Conservation (phyloP, 257 asterid genomes). For the Salvia hispanica region DNA sequence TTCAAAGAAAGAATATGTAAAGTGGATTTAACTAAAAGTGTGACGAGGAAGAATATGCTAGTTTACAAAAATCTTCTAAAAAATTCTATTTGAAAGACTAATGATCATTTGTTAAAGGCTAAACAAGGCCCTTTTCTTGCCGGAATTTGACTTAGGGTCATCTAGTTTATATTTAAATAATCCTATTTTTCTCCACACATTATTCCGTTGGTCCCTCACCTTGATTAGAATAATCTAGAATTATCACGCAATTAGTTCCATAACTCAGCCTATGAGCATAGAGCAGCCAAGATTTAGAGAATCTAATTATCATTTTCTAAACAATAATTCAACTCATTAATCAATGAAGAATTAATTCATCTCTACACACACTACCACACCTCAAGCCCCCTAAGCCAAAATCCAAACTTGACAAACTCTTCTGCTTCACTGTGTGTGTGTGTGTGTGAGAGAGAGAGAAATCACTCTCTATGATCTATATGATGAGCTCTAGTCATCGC, state of each 20-base stretch:
- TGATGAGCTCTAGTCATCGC: conserved; percentile 25
- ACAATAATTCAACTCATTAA: too few relatives aligned
- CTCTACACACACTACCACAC: background rate
- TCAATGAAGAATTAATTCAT: too few relatives aligned
- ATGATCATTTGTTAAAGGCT: too few relatives aligned
- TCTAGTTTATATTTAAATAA: conserved; percentile 29
- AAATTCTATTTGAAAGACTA: too few relatives aligned
- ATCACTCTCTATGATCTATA: conserved; percentile 20
- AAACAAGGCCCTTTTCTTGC: too few relatives aligned
- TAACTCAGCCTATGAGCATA: background rate
- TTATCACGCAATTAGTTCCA: conserved; percentile 23
- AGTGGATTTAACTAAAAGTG: too few relatives aligned
- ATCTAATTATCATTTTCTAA: conserved; percentile 17
- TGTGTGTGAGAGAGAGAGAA: background rate
- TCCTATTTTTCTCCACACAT: conserved; percentile 2
- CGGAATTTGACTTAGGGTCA: conserved; percentile 9
- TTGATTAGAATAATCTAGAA: background rate
- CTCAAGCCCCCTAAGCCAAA: conserved; percentile 30
- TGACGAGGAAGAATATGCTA: too few relatives aligned
- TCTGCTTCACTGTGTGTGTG: background rate
- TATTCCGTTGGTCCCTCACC: conserved; percentile 33
- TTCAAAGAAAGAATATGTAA: too few relatives aligned
- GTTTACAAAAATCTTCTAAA: too few relatives aligned
- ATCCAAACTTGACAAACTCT: background rate
- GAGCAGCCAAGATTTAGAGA: conserved; percentile 38